A percentile compares a stretch with the other conserved stretches of the same genome.
Evolutionary conservation across 495 filamentous ascomycete genomes (phyloP).

Genomic region (Tetracladium setigerum): DNA sequence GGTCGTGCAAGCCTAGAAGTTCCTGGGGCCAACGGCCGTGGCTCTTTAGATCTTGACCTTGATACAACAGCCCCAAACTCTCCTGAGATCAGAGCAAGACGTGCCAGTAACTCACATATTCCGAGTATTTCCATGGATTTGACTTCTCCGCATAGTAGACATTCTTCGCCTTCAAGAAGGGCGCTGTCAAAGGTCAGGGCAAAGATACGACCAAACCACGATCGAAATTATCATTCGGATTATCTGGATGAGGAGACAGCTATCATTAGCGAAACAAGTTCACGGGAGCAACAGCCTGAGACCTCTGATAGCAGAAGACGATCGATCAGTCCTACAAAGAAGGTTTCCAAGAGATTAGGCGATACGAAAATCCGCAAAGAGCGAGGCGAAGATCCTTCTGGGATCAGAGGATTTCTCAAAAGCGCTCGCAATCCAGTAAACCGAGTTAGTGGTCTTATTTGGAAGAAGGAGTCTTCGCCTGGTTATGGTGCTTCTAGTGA

Average conservation of each 20-base stretch:
- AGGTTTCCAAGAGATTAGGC: slow-evolving; percentile 1
- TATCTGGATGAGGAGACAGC: too few species aligned
- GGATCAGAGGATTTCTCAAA: slow-evolving; percentile 46
- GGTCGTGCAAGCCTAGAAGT: slow-evolving; percentile 23
- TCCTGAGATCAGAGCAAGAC: slow-evolving; percentile 25
- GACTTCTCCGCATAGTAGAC: slow-evolving; percentile 44
- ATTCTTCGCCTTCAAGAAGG: slow-evolving; percentile 41
- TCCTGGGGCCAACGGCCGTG: slow-evolving; percentile 20
- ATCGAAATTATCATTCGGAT: slow-evolving; percentile 23
- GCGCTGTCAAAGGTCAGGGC: slow-evolving; percentile 29
- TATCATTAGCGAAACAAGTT: background rate
- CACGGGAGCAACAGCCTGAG: slow-evolving; percentile 7
- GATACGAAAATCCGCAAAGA: slow-evolving; percentile 14
- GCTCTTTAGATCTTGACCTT: slow-evolving; percentile 36
- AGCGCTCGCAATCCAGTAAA: slow-evolving; percentile 51
- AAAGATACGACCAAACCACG: slow-evolving; percentile 34
- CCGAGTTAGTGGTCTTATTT: slow-evolving; percentile 48
- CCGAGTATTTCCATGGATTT: slow-evolving; percentile 51
- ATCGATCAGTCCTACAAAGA: slow-evolving; percentile 18
- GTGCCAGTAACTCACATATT: slow-evolving; percentile 30
- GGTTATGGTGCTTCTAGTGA: slow-evolving; percentile 25
- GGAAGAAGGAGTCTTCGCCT: slow-evolving; percentile 40
- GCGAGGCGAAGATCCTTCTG: slow-evolving; percentile 19
- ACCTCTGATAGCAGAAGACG: slow-evolving; percentile 11
- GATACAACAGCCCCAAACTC: slow-evolving; percentile 42